Conservation (phyloP, 371 early-diverging fungal species). For the Coemansia sp. region DNA sequence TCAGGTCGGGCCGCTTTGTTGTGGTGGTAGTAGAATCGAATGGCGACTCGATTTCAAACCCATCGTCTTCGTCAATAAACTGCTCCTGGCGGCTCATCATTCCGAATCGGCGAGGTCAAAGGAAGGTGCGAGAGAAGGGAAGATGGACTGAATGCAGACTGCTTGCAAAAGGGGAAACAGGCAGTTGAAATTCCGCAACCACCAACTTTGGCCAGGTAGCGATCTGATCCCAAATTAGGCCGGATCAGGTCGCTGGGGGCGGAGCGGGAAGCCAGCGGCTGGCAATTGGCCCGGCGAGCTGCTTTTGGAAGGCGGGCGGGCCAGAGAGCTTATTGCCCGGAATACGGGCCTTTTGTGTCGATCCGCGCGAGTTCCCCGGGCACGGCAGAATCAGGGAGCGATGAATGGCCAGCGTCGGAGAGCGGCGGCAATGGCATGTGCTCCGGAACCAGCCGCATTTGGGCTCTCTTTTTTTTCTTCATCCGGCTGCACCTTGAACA, state of each 20-base stretch:
- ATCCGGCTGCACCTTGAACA: not conserved
- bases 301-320: not conserved
- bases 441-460: too few species aligned
- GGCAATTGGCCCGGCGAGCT: too few species aligned
- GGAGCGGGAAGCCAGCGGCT: too few species aligned
- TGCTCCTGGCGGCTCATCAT: slow-evolving; percentile 42
- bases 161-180: too few species aligned
- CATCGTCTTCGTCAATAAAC: slow-evolving; percentile 44
- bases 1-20: slow-evolving; percentile 41
- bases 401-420: too few species aligned
- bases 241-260: too few species aligned
- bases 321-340: not conserved
- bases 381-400: not conserved
- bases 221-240: too few species aligned
- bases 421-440: too few species aligned
- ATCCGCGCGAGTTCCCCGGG: not conserved
- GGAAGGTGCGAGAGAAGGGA: not conserved
- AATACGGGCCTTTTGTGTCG: not conserved
- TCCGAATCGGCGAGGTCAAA: not conserved
- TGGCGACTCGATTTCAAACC: slow-evolving; percentile 30
- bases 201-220: too few species aligned
- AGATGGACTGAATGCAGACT: not conserved
- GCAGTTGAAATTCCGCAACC: too few species aligned
- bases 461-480: not conserved
- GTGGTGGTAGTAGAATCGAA: slow-evolving; percentile 17